Percentiles rank a stretch among this genome's conserved stretches.
phyloP scores from a whole-genome alignment of 148 eudicot species.

The Cornus florida region DNA sequence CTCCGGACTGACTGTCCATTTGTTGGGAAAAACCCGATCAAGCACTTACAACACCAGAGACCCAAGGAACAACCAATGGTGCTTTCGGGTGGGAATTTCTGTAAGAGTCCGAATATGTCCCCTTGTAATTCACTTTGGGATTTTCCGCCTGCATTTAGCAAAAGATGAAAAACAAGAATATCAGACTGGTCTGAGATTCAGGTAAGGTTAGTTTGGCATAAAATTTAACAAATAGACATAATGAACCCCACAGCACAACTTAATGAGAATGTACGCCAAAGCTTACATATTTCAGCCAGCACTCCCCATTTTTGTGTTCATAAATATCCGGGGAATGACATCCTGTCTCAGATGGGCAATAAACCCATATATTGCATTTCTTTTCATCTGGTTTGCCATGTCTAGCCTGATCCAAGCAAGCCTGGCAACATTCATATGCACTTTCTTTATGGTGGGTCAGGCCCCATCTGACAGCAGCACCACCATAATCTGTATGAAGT shows the following conservation, averaged over 20 bases:
- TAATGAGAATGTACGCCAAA: not conserved
- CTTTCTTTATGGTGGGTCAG: slow-evolving; percentile 89
- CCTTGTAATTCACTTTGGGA: slow-evolving; percentile 72
- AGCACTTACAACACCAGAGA: slow-evolving; percentile 60
- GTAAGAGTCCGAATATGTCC: slow-evolving; percentile 67
- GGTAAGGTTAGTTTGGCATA: not conserved
- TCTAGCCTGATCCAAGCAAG: slow-evolving; percentile 87
- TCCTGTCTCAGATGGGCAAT: slow-evolving; percentile 90
- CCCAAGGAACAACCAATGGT: slow-evolving; percentile 89
- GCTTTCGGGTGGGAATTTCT: slow-evolving; percentile 69
- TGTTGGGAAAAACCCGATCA: slow-evolving; percentile 22
- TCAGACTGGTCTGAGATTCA: not conserved
- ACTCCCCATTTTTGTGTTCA: slow-evolving; percentile 76
- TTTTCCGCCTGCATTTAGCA: slow-evolving; percentile 68
- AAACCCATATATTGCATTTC: slow-evolving; percentile 95
- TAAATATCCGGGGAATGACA: slow-evolving; percentile 93
- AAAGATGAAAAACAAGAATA: not conserved
- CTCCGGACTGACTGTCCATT: not conserved
- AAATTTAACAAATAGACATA: too few species aligned
- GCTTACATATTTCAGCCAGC: slow-evolving; percentile 98
- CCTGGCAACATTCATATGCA: slow-evolving; percentile 92
- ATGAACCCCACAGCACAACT: too few species aligned
- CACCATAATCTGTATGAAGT: slow-evolving; percentile 84
- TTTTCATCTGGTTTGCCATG: slow-evolving; percentile 60
- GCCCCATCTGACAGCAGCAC: slow-evolving; percentile 92